Base-by-base conservation (phyloP, 192 early-diverging fungal species). In the Podila verticillata region DNA sequence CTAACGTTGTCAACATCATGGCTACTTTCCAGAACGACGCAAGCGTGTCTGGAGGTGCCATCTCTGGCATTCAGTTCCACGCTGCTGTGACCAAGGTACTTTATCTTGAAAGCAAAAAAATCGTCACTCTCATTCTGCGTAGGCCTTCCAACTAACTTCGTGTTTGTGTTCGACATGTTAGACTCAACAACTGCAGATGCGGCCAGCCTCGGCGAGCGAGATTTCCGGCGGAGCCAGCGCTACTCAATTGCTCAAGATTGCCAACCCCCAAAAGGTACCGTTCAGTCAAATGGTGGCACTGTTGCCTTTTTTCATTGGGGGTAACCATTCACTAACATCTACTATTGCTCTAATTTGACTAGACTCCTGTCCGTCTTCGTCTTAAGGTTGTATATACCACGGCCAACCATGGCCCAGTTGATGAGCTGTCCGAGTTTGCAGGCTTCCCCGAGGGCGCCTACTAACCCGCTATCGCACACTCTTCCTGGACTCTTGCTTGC, bases 81-180 rank as follows among this genome's bases (percentile, higher is more conserved):
- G 97, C 96, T 15, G 98, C 98, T 0, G 97, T 99, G 17, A 96
- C 96, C 28, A 96, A 96, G 60, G 73, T 74, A 66, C 22, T 60
- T 32, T 31, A 17, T 34, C 26, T 58, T n/a, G n/a, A n/a, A n/a
- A n/a, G n/a, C n/a, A n/a, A n/a, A n/a, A n/a, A n/a, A n/a, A n/a
- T 60, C 29, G 7, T 4, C 58, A 28, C 0, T 60, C 26, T 1
- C 9, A 54, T 17, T 31, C 15, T 32, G 1, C 8, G 29, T 2
- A 34, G 5, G 0, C 58, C 13, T 22, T 56, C 1, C 30, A 22
- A 7, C 15, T 35, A 6, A 51, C 26, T 57, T 80, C 35, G 56
- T 58, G 56, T 57, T 29, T 44, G 7, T 9, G 31, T 56, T 30
- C 81, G 39, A 48, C n/a, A 69, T 7, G 54, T 83, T 71, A 74